phyloP scores from a whole-genome alignment of 768 basidiomycete genomes.

The Cystoderma amianthinum region DNA sequence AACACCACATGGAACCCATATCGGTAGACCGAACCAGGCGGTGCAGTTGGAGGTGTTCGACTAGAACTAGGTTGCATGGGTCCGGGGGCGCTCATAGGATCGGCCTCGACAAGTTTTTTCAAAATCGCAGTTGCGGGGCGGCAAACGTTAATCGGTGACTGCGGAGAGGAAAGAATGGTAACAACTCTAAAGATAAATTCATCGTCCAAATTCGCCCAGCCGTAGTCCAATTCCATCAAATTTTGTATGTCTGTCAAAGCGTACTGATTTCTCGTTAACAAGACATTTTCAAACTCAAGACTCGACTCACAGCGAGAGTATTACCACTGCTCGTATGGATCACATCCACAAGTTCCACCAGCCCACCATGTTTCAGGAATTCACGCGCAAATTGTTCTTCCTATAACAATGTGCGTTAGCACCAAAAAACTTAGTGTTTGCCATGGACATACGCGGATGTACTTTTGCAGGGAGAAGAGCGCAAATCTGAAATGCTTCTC shows the following conservation, averaged over 20 bases:
- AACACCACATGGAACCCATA: slow-evolving; percentile 85
- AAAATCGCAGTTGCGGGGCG: slow-evolving; percentile 88
- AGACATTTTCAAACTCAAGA: background rate
- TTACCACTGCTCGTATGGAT: slow-evolving; percentile 71
- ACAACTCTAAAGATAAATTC: slow-evolving; percentile 75
- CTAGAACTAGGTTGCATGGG: slow-evolving; percentile 55
- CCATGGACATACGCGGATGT: slow-evolving; percentile 63
- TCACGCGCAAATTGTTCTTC: slow-evolving; percentile 80
- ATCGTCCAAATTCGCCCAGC: slow-evolving; percentile 70
- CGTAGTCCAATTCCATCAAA: slow-evolving; percentile 80
- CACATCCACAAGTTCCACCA: slow-evolving; percentile 62
- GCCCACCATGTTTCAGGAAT: slow-evolving; percentile 69
- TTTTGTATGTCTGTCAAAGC: slow-evolving; percentile 83
- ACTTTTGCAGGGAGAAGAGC: slow-evolving; percentile 73
- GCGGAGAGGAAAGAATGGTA: slow-evolving; percentile 66
- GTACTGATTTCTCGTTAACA: slow-evolving; percentile 40
- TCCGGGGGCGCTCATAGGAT: slow-evolving; percentile 62
- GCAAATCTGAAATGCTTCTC: slow-evolving; percentile 59
- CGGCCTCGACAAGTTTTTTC: slow-evolving; percentile 85
- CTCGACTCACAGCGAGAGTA: slow-evolving; percentile 65
- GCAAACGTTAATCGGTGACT: slow-evolving; percentile 82
- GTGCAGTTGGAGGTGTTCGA: slow-evolving; percentile 38
- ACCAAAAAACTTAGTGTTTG: too few species aligned
- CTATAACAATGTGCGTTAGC: too few species aligned
- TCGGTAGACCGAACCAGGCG: slow-evolving; percentile 68